phyloP scores from a whole-genome alignment of 208 protist species.

The Wallacemonas rigidus region DNA sequence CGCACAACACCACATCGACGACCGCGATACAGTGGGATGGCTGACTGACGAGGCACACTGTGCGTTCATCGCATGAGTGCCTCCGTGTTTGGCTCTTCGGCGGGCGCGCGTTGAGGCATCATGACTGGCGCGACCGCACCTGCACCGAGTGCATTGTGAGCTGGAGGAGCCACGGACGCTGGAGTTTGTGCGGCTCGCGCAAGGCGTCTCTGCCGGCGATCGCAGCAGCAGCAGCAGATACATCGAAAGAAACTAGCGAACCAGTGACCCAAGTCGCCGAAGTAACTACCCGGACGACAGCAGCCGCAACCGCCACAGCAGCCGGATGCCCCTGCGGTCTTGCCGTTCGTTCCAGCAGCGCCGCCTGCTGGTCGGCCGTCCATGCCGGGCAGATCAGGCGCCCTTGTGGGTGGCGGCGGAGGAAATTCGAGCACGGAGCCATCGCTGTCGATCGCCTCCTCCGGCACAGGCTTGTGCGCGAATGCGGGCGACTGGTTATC shows the following conservation, averaged over 20 bases:
- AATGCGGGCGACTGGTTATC: slow-evolving; percentile 1
- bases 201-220: not conserved
- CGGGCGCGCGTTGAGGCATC: not conserved
- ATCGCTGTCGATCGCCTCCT: slow-evolving; percentile 17
- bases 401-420: slow-evolving; percentile 46
- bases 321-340: slow-evolving; percentile 17
- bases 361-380: slow-evolving; percentile 19
- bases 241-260: slow-evolving; percentile 29
- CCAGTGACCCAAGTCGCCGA: slow-evolving; percentile 18
- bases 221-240: slow-evolving; percentile 42
- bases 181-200: not conserved
- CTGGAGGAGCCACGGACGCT: not conserved
- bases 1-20: too few relatives aligned
- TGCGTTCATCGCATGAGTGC: slow-evolving; percentile 4
- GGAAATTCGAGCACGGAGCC: slow-evolving; percentile 62
- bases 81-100: not conserved
- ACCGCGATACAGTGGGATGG: too few relatives aligned
- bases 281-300: slow-evolving; percentile 29
- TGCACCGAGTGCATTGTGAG: not conserved
- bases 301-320: not conserved
- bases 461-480: not conserved
- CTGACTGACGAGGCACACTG: not conserved
- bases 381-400: slow-evolving; percentile 50
- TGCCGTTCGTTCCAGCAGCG: slow-evolving; percentile 10
- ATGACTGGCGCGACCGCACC: slow-evolving; percentile 13